These are phyloP conservation scores for Usnea hakonensis DNA, from an alignment of 495 filamentous ascomycete species.

Conservation along the genomic window DNA sequence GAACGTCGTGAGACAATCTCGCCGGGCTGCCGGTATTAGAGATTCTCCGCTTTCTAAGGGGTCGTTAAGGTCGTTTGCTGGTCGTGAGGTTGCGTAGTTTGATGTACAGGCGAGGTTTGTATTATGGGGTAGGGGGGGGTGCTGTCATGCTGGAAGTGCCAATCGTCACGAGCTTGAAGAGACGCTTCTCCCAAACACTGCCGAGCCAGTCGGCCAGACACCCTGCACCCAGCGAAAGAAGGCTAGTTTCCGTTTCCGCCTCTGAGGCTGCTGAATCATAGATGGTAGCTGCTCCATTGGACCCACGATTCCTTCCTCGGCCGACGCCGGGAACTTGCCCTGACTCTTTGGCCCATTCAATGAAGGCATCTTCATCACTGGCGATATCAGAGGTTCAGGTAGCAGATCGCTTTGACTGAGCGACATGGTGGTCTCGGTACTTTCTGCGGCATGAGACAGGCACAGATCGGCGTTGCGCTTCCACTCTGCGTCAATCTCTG, in stretches of 20 bases:
- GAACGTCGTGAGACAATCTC: neutral
- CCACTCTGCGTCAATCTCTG: conserved; percentile 66
- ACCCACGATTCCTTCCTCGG: conserved; percentile 85
- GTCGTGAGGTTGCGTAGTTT: neutral
- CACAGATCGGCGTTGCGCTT: conserved; percentile 53
- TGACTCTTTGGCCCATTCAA: conserved; percentile 57
- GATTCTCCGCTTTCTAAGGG: neutral
- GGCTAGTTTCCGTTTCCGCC: conserved; percentile 34
- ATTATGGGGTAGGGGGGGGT: neutral
- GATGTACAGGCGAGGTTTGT: conserved; percentile 2
- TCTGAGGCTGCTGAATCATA: conserved; percentile 14
- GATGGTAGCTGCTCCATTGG: conserved; percentile 64
- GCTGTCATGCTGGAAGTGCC: neutral
- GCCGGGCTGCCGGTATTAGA: neutral
- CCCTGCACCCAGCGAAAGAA: conserved; percentile 16
- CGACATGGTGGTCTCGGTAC: conserved; percentile 14
- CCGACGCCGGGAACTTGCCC: conserved; percentile 78
- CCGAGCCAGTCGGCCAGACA: conserved; percentile 14
- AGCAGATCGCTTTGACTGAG: conserved; percentile 21
- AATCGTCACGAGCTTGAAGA: conserved; percentile 3
- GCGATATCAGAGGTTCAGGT: conserved; percentile 23
- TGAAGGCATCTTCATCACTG: conserved; percentile 51
- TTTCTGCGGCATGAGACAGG: conserved; percentile 33
- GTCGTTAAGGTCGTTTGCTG: neutral
- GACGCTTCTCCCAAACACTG: conserved; percentile 5